phyloP scores from a whole-genome alignment of 2,329 filamentous ascomycete species.

The Pseudogymnoascus sp. region DNA sequence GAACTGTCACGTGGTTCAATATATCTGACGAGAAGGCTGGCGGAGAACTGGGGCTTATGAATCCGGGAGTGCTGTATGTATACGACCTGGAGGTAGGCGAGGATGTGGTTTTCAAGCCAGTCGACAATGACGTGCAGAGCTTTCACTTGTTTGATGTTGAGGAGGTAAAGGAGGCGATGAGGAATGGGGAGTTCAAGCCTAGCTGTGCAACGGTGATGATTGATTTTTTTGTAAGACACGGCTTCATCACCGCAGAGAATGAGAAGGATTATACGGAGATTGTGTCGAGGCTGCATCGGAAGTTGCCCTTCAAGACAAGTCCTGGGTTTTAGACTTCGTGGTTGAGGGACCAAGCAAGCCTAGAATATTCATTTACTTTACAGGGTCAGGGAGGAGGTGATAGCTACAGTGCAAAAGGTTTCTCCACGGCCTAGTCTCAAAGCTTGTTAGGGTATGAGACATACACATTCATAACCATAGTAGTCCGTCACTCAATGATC shows the following conservation, averaged over 20 bases:
- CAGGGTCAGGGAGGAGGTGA: neutral
- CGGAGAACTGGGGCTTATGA: constrained; percentile 51
- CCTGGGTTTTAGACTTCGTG: neutral
- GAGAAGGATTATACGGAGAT: constrained; percentile 69
- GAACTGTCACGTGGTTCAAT: constrained; percentile 60
- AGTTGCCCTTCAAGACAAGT: constrained; percentile 15
- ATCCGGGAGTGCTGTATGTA: constrained; percentile 63
- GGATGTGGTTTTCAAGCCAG: constrained; percentile 53
- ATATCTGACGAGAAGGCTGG: constrained; percentile 53
- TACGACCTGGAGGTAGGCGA: constrained; percentile 63
- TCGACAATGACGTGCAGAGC: constrained; percentile 69
- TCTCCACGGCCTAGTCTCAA: no score
- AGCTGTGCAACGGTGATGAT: constrained; percentile 71
- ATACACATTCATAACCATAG: no score
- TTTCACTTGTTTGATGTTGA: constrained; percentile 59
- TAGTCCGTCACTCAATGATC: no score
- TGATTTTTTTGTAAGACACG: constrained; percentile 75
- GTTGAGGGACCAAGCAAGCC: neutral
- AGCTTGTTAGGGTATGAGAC: no score
- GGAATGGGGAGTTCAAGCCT: constrained; percentile 68
- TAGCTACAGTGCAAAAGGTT: neutral
- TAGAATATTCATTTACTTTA: neutral
- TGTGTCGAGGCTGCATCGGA: constrained; percentile 35
- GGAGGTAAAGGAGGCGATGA: constrained; percentile 52
- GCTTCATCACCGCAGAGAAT: constrained; percentile 61